These are phyloP conservation scores for Botrytis medusae DNA, from an alignment of 2,329 filamentous ascomycete genomes.

Conservation along the genomic window DNA sequence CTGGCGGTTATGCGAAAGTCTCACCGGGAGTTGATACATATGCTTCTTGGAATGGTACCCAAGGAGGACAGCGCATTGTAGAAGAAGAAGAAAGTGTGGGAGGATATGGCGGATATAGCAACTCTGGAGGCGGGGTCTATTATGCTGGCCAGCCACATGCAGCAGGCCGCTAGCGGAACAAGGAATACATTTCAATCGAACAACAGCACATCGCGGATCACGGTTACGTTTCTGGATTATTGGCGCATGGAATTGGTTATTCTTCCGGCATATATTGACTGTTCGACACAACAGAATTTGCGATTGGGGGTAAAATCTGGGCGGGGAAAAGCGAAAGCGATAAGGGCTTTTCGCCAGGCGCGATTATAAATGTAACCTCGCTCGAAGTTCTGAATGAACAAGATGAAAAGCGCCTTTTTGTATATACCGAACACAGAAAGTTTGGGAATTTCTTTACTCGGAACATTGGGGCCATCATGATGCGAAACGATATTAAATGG, in stretches of 20 bases:
- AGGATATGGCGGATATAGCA: constrained; percentile 32
- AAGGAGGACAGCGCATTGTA: constrained; percentile 28
- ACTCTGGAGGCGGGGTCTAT: constrained; percentile 32
- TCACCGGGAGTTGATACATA: constrained; percentile 33
- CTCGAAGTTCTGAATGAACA: background rate
- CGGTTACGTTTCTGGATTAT: constrained; percentile 11
- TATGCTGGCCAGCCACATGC: constrained; percentile 34
- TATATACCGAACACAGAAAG: constrained; percentile 16
- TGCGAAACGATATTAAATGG: constrained; percentile 14
- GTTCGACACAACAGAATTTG: background rate
- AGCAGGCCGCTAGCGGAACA: constrained; percentile 16
- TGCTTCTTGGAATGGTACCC: constrained; percentile 31
- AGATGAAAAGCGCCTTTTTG: constrained; percentile 5
- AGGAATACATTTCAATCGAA: background rate
- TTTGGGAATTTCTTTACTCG: constrained; percentile 10
- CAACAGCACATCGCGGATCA: constrained; percentile 1
- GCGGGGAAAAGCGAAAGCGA: constrained; percentile 7
- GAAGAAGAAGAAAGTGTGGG: constrained; percentile 28
- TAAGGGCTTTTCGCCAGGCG: constrained; percentile 1
- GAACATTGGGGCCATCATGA: background rate
- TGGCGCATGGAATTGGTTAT: constrained; percentile 6
- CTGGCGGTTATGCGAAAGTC: constrained; percentile 35
- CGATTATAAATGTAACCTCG: constrained; percentile 17
- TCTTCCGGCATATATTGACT: constrained; percentile 6
- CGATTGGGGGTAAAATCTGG: background rate